Evolutionary conservation across 2,329 filamentous ascomycete genomes (phyloP).

Genomic region (Karstenula rhodostoma): DNA sequence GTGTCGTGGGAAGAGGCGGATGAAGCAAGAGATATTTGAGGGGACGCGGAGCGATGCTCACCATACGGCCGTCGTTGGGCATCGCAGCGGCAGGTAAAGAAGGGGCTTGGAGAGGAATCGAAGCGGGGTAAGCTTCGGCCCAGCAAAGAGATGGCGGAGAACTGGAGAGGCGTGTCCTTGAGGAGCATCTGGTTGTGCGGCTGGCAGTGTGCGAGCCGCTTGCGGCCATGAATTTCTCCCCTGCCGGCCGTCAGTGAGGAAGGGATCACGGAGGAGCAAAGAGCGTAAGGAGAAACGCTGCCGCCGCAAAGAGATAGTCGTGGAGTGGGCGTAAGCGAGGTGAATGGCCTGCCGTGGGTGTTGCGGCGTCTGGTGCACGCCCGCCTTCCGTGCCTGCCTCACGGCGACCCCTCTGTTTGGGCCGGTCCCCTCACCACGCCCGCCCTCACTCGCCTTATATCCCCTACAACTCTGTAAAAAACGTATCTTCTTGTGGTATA

Average conservation of each 20-base stretch:
- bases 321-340: not conserved
- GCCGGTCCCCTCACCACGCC: not conserved
- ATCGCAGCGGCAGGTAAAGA: not conserved
- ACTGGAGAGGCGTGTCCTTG: not conserved
- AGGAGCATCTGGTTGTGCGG: not conserved
- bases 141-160: not conserved
- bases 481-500: not conserved
- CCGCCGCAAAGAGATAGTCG: not conserved
- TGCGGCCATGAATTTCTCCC: not conserved
- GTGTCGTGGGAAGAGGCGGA: not conserved
- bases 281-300: not conserved
- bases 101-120: not conserved
- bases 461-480: not conserved
- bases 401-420: not conserved
- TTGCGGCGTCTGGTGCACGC: not conserved
- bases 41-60: not conserved
- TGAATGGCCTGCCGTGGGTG: not conserved
- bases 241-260: not conserved
- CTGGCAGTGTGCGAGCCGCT: not conserved
- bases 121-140: not conserved
- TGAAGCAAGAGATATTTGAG: not conserved
- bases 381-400: not conserved
- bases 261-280: not conserved
- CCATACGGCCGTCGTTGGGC: not conserved
- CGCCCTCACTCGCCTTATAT: not conserved